Evolutionary conservation across 2,329 filamentous ascomycete species (phyloP).

Genomic region (Phialophora verrucosa): DNA sequence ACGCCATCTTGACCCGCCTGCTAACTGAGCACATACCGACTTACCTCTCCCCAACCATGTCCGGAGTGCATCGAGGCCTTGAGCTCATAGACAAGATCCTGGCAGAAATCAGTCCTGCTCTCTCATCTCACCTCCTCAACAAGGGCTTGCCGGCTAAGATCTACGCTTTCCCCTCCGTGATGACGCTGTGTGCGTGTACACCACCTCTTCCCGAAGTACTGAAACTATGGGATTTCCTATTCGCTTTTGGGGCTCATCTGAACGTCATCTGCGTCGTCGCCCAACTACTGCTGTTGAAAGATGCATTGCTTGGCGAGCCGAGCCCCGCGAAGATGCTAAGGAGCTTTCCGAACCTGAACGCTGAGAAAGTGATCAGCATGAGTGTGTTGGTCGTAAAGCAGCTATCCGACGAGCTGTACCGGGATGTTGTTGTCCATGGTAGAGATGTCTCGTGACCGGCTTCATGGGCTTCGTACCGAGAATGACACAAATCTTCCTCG

Average conservation of each 20-base stretch:
- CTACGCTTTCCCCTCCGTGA: constrained; percentile 92
- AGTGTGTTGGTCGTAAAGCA: constrained; percentile 86
- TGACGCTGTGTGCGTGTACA: constrained; percentile 94
- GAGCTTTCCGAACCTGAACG: constrained; percentile 82
- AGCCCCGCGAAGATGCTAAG: constrained; percentile 93
- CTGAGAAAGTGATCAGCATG: constrained; percentile 80
- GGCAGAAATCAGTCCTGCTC: constrained; percentile 85
- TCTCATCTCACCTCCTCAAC: constrained; percentile 80
- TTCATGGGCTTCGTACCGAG: background rate
- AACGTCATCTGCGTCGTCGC: constrained; percentile 97
- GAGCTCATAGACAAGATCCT: constrained; percentile 90
- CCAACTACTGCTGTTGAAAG: constrained; percentile 85
- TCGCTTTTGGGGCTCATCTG: constrained; percentile 91
- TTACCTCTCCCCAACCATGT: constrained; percentile 95
- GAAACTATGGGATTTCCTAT: constrained; percentile 93
- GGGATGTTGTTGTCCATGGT: constrained; percentile 86
- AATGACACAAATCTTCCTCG: background rate
- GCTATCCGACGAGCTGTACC: constrained; percentile 88
- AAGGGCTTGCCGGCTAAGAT: constrained; percentile 92
- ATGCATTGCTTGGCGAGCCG: constrained; percentile 79
- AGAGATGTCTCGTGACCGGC: constrained; percentile 43
- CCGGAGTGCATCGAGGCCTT: constrained; percentile 91
- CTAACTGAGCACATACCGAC: constrained; percentile 87
- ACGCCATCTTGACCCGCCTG: constrained; percentile 85
- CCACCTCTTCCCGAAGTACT: constrained; percentile 92